These are phyloP conservation scores for Coix lacrymajobi DNA, from an alignment of 176 grass and related monocot species.

Conservation along the genomic window DNA sequence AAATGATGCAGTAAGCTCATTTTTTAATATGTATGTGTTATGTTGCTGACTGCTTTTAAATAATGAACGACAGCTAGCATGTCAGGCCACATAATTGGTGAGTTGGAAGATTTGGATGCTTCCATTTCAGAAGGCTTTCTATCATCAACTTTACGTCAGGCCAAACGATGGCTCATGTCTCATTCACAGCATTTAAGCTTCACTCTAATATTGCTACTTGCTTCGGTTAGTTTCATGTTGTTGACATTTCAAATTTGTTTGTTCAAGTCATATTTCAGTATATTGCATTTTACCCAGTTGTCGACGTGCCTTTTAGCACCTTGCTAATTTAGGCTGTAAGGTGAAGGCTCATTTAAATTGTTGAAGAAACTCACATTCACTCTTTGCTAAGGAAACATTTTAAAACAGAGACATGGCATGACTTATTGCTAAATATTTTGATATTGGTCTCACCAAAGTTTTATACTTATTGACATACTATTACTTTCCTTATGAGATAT, in stretches of 20 bases:
- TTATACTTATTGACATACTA: slow-evolving; percentile 8
- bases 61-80: slow-evolving; percentile 58
- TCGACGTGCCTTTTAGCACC: slow-evolving; percentile 3
- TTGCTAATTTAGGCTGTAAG: background rate
- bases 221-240: slow-evolving; percentile 70
- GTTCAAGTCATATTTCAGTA: background rate
- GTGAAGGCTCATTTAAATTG: background rate
- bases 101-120: slow-evolving; percentile 57
- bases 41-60: slow-evolving; percentile 23
- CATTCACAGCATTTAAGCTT: slow-evolving; percentile 81
- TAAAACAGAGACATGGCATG: slow-evolving; percentile 5
- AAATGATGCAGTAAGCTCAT: background rate
- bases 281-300: background rate
- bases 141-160: slow-evolving; percentile 53
- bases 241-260: slow-evolving; percentile 19
- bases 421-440: slow-evolving; percentile 4
- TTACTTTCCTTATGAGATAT: slow-evolving; percentile 9
- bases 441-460: background rate
- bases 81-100: slow-evolving; percentile 69
- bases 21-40: background rate
- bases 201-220: slow-evolving; percentile 75
- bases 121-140: slow-evolving; percentile 44
- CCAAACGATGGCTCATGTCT: slow-evolving; percentile 86
- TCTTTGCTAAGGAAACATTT: slow-evolving; percentile 17
- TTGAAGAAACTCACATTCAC: slow-evolving; percentile 6